Conservation (phyloP, 352 stramenopile species). For the Elongisporangium prolatum region DNA sequence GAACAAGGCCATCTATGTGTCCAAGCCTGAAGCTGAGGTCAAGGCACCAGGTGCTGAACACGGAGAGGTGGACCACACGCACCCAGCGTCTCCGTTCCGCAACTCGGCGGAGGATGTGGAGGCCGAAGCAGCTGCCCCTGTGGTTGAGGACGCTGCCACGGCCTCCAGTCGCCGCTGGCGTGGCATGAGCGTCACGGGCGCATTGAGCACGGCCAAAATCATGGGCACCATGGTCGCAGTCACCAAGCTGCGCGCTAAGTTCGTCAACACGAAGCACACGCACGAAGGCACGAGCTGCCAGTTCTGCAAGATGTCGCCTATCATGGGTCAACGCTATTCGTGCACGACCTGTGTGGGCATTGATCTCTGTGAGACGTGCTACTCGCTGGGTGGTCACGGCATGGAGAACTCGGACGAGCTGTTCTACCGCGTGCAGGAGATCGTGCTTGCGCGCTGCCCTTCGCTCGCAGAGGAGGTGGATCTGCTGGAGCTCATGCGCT, state of each 20-base stretch:
- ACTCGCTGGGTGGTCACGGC: slow-evolving; percentile 74
- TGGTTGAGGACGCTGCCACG: slow-evolving; percentile 2
- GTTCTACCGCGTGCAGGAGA: slow-evolving; percentile 77
- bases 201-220: slow-evolving; percentile 46
- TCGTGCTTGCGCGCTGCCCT: slow-evolving; percentile 60
- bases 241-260: slow-evolving; percentile 65
- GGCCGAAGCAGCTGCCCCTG: slow-evolving; percentile 6
- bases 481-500: slow-evolving; percentile 75
- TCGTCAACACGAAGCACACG: slow-evolving; percentile 60
- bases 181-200: slow-evolving; percentile 30
- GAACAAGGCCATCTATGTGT: slow-evolving; percentile 71
- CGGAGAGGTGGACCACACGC: slow-evolving; percentile 23
- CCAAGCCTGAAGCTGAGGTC: slow-evolving; percentile 33
- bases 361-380: slow-evolving; percentile 79
- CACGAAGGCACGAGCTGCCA: slow-evolving; percentile 78
- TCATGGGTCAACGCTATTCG: slow-evolving; percentile 70
- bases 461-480: slow-evolving; percentile 60
- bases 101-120: slow-evolving; percentile 15
- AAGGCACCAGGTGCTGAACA: slow-evolving; percentile 15
- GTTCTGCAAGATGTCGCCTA: slow-evolving; percentile 75
- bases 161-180: slow-evolving; percentile 43
- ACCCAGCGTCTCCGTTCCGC: slow-evolving; percentile 17
- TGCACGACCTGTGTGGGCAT: slow-evolving; percentile 79
- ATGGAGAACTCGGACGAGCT: slow-evolving; percentile 84
- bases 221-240: slow-evolving; percentile 66